Conservation (phyloP, 371 early-diverging fungal genomes). For the Lichtheimia hyalospora region DNA sequence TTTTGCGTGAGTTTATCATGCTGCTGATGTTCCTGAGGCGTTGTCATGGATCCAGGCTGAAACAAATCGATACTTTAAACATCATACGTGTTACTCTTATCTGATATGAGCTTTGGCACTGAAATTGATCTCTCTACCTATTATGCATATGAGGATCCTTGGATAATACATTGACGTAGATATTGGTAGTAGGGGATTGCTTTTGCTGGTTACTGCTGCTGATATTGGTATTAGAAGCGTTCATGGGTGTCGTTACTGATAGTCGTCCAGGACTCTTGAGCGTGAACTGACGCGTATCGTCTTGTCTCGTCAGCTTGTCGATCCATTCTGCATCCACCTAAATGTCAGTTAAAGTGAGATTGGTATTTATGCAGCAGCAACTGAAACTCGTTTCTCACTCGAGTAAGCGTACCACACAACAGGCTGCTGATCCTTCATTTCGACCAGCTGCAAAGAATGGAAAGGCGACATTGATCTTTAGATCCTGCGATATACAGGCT, state of each 20-base stretch:
- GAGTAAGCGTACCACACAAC: constrained; percentile 54
- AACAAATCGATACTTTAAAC: too few relatives aligned
- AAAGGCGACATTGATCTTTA: constrained; percentile 63
- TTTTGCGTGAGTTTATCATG: too few relatives aligned
- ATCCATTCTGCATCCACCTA: constrained; percentile 51
- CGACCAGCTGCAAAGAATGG: constrained; percentile 59
- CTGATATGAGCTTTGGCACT: too few relatives aligned
- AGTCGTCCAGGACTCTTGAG: constrained; percentile 27
- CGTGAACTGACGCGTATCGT: constrained; percentile 1
- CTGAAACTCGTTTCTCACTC: background rate
- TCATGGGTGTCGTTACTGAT: background rate
- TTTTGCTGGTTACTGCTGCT: constrained; percentile 23
- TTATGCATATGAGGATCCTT: constrained; percentile 22
- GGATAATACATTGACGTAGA: constrained; percentile 36
- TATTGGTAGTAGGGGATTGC: constrained; percentile 47
- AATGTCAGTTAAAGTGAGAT: too few relatives aligned
- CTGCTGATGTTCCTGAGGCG: too few relatives aligned
- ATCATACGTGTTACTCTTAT: too few relatives aligned
- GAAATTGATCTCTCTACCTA: background rate
- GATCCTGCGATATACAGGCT: constrained; percentile 47
- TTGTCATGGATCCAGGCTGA: too few relatives aligned
- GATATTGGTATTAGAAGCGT: background rate
- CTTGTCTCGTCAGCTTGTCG: constrained; percentile 22
- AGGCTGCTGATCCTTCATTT: constrained; percentile 53
- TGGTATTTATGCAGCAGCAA: too few relatives aligned